phyloP scores from a whole-genome alignment of 2,329 filamentous ascomycete species.

The Berkeleyomyces basicola region DNA sequence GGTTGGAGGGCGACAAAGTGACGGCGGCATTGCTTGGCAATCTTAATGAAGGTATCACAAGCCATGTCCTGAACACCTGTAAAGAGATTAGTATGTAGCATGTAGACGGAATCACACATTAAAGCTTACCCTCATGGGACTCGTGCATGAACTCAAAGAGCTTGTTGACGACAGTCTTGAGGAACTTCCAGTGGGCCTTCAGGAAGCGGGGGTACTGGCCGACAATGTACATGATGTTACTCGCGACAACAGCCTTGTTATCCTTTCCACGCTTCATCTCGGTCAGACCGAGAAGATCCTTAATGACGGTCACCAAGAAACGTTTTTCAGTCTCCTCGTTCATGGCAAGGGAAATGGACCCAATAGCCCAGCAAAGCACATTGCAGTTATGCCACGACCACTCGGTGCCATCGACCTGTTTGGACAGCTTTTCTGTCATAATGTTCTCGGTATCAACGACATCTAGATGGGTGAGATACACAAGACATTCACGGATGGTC shows the following conservation, averaged over 20 bases:
- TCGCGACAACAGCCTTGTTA: constrained; percentile 97
- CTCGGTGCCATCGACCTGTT: constrained; percentile 86
- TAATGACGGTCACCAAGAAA: constrained; percentile 96
- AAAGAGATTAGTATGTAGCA: constrained; percentile 17
- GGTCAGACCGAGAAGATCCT: constrained; percentile 87
- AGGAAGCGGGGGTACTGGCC: constrained; percentile 96
- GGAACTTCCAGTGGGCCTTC: constrained; percentile 98
- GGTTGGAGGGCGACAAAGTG: constrained; percentile 95
- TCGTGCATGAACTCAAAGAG: constrained; percentile 99
- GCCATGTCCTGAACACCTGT: constrained; percentile 96
- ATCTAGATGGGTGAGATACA: constrained; percentile 93
- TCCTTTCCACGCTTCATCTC: constrained; percentile 99
- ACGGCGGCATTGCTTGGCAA: constrained; percentile 90
- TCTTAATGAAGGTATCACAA: constrained; percentile 99
- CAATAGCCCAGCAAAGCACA: constrained; percentile 97
- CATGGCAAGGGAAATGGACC: constrained; percentile 96
- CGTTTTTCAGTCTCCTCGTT: constrained; percentile 98
- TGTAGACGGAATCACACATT: background rate
- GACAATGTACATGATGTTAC: constrained; percentile 99
- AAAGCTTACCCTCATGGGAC: constrained; percentile 68
- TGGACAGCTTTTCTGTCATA: constrained; percentile 95
- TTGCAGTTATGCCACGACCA: constrained; percentile 99
- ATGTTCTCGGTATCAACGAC: constrained; percentile 96
- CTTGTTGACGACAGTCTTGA: constrained; percentile 99
- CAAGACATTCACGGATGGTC: constrained; percentile 89